Conservation (phyloP, 140 eudicot genomes). For the Oenanthe javanica region DNA sequence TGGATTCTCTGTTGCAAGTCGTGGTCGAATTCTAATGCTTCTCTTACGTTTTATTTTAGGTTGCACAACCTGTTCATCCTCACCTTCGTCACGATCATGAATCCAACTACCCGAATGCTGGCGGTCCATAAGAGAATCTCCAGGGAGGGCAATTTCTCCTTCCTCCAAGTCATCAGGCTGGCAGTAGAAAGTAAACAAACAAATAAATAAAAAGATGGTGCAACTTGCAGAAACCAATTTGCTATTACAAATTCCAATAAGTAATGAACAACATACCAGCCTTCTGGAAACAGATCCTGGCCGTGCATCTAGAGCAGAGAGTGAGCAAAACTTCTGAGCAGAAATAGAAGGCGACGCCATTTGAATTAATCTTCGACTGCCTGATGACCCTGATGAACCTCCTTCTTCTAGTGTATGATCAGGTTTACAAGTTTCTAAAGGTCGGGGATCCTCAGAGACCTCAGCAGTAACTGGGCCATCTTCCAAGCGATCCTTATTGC, state of each 20-base stretch:
- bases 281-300: slow-evolving; percentile 66
- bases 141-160: slow-evolving; percentile 83
- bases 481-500: slow-evolving; percentile 39
- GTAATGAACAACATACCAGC: slow-evolving; percentile 37
- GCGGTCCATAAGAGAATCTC: slow-evolving; percentile 67
- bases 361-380: slow-evolving; percentile 32
- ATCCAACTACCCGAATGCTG: slow-evolving; percentile 86
- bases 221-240: neutral
- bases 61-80: slow-evolving; percentile 89
- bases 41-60: slow-evolving; percentile 87
- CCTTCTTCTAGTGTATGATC: slow-evolving; percentile 41
- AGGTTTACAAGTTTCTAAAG: slow-evolving; percentile 20
- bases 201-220: neutral
- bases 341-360: slow-evolving; percentile 65
- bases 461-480: slow-evolving; percentile 39
- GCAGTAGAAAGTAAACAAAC: slow-evolving; percentile 10
- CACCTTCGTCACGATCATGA: slow-evolving; percentile 82
- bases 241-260: neutral
- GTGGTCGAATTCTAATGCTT: slow-evolving; percentile 75
- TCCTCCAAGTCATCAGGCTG: slow-evolving; percentile 93
- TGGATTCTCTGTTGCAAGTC: slow-evolving; percentile 31
- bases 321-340: slow-evolving; percentile 80
- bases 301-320: slow-evolving; percentile 81
- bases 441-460: slow-evolving; percentile 46
- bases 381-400: slow-evolving; percentile 85